Percentiles rank a stretch among this genome's conserved stretches.
Conservation (phyloP, 2,329 filamentous ascomycete genomes). For the Basipetospora chlamydospora region DNA sequence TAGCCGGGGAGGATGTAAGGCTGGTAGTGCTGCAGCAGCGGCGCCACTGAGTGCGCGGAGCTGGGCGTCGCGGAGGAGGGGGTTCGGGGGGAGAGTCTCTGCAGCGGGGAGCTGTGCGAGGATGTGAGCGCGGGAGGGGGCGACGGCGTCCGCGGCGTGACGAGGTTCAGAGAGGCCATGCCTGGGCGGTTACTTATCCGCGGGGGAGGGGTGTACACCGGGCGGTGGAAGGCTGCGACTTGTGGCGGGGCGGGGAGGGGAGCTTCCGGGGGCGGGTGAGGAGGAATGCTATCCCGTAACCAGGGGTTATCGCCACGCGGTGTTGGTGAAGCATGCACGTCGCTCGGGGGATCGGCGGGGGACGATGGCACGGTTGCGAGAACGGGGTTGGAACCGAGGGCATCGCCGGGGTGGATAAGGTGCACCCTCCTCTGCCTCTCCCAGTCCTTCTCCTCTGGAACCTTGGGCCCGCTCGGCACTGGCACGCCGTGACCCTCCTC, state of each 20-base stretch:
- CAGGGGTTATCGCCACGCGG: too few species aligned
- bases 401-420: slow-evolving; percentile 3
- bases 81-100: neutral
- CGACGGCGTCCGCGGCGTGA: neutral
- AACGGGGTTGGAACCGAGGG: slow-evolving; percentile 9
- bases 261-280: too few species aligned
- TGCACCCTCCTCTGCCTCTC: neutral
- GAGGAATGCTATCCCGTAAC: too few species aligned
- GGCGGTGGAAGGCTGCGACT: too few species aligned
- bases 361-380: neutral
- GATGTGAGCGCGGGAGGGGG: neutral
- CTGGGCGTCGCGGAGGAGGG: slow-evolving; percentile 13
- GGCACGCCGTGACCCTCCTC: slow-evolving; percentile 6
- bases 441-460: slow-evolving; percentile 9
- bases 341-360: neutral
- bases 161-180: neutral
- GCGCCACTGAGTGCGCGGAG: slow-evolving; percentile 18
- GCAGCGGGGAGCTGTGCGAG: neutral
- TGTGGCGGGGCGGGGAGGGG: neutral
- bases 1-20: neutral
- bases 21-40: slow-evolving; percentile 21
- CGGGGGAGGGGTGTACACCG: slow-evolving; percentile 11
- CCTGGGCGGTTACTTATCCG: slow-evolving; percentile 6
- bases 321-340: too few species aligned
- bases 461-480: neutral